Conservation (phyloP, 73 alveolate species). For the Durusdinium trenchii region DNA sequence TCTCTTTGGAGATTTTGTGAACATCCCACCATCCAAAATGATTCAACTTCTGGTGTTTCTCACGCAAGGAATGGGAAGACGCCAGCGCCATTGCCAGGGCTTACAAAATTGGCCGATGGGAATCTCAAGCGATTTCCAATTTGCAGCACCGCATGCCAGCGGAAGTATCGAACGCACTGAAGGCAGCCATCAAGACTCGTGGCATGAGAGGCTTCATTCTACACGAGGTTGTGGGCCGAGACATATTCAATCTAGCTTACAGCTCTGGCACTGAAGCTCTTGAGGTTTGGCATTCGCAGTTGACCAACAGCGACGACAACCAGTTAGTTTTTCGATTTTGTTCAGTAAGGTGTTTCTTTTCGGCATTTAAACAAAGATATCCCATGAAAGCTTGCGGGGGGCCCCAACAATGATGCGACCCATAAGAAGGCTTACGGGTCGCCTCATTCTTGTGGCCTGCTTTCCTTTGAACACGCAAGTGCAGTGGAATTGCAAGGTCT, state of each 20-base stretch:
- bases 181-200: neutral
- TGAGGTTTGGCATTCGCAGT: neutral
- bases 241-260: neutral
- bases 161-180: neutral
- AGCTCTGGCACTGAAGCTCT: neutral
- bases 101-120: neutral
- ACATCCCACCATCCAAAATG: no score
- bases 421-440: neutral
- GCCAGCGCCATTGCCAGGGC: neutral
- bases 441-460: neutral
- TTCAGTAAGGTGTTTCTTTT: no score
- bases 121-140: neutral
- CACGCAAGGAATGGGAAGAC: neutral
- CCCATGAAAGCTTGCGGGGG: neutral
- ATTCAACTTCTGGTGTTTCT: neutral
- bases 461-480: neutral
- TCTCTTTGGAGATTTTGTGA: no score
- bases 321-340: neutral
- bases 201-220: neutral
- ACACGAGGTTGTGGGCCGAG: neutral
- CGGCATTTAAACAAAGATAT: neutral
- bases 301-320: neutral
- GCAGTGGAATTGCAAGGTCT: neutral
- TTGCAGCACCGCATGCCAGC: neutral
- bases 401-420: neutral